Evolutionary conservation across 1,284 basidiomycete genomes (phyloP), one percentile per base, ranked within the genome.

Genomic region (Marasmius oreades): DNA sequence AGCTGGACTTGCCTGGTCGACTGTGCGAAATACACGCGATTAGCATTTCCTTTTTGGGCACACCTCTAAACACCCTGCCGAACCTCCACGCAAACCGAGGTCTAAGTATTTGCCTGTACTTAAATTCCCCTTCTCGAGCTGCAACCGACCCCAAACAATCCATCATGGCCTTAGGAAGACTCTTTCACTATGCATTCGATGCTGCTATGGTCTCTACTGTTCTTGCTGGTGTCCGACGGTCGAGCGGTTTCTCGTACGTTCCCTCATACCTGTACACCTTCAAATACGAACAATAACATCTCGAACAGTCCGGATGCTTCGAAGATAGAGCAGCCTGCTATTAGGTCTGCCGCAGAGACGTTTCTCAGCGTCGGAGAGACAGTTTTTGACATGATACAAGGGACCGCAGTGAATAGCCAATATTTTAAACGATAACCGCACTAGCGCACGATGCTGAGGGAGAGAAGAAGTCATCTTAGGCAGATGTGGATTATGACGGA

Each of bases 331-430:
- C 91, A 97, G 63, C 80, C 87, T 2, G 94, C 89, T 3, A 62
- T 88, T 23, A 86, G 89, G 57, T 82, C 83, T 11, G 70, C 92
- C 20, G 84, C 92, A 6, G 90, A 96, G 63, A 84, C 82, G 58
- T 96, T 94, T 68, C 79, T 98, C 54, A 84, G 86, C 26, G 77
- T 94, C 23, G 95, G 95, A 58, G 95, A 98, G 73, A 87, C 87
- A 12, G 73, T 96, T 36, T 98, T 96, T 73, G 91, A 92, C 65
- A 79, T 92, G 68, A 75, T 89, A 43, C 88, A 93, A 65, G 85
- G 83, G 22, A 85, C 86, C 8, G 91, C 84, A 23, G 90, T 95
- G 57, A 93, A 88, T 67, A 94, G 88, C 70, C 63, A 76, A 33
- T 95, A 92, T 69, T 95, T 90, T 76, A 86, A 50, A 26, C 23